Evolutionary conservation across 2,329 filamentous ascomycete genomes (phyloP).

Genomic region (Botrytis fabae): DNA sequence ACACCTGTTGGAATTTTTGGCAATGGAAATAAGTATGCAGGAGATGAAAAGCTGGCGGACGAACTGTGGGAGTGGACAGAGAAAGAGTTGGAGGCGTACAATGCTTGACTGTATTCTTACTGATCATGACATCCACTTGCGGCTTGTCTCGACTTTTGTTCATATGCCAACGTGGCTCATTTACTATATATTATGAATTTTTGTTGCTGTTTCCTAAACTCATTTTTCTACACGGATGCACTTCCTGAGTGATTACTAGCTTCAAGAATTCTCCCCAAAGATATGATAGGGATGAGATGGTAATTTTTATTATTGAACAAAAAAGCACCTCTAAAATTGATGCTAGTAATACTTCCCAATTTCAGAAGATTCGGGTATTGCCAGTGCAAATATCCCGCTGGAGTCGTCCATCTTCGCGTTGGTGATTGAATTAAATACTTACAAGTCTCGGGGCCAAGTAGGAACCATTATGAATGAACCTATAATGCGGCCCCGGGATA

Average conservation of each 20-base stretch:
- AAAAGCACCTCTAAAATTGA: neutral
- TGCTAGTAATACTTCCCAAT: neutral
- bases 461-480: neutral
- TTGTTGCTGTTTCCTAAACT: neutral
- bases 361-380: no score
- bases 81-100: conserved; percentile 33
- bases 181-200: neutral
- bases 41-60: conserved; percentile 37
- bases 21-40: conserved; percentile 30
- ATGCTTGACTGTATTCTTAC: neutral
- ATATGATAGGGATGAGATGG: neutral
- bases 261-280: neutral
- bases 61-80: conserved; percentile 43
- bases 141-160: neutral
- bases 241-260: neutral
- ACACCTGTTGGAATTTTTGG: conserved; percentile 43
- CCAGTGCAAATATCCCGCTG: neutral
- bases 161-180: neutral
- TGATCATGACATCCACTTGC: neutral
- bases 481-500: no score
- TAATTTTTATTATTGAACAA: neutral
- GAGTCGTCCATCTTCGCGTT: no score
- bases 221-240: neutral
- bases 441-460: neutral
- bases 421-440: neutral